Conservation (phyloP, 2,329 filamentous ascomycete genomes). For the Ploettnerulaceae sp. region DNA sequence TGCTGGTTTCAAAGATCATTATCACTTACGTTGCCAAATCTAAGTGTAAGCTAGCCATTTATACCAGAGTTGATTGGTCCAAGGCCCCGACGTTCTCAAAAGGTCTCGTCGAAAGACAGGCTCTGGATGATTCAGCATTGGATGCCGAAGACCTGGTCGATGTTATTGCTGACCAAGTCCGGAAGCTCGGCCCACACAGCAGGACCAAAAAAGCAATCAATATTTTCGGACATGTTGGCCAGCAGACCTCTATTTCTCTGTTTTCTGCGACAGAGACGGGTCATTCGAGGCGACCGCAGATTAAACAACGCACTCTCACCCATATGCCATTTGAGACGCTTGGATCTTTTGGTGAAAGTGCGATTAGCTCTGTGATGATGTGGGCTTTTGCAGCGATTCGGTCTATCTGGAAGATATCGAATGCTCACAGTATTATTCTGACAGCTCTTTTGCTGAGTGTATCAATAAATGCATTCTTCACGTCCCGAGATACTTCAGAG, state of each 20-base stretch:
- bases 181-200: slow-evolving; percentile 66
- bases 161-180: slow-evolving; percentile 71
- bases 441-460: slow-evolving; percentile 62
- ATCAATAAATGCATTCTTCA: slow-evolving; percentile 68
- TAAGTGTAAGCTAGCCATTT: slow-evolving; percentile 85
- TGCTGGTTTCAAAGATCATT: slow-evolving; percentile 82
- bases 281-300: slow-evolving; percentile 48
- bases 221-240: slow-evolving; percentile 72
- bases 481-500: slow-evolving; percentile 64
- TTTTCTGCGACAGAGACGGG: slow-evolving; percentile 47
- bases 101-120: slow-evolving; percentile 61
- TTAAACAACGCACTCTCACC: slow-evolving; percentile 56
- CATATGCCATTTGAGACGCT: slow-evolving; percentile 68
- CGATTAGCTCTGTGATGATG: slow-evolving; percentile 71
- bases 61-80: slow-evolving; percentile 82
- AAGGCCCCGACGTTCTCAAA: slow-evolving; percentile 57
- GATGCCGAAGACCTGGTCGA: slow-evolving; percentile 73
- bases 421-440: slow-evolving; percentile 71
- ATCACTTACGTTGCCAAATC: slow-evolving; percentile 92
- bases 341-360: slow-evolving; percentile 69
- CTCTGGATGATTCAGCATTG: slow-evolving; percentile 67
- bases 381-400: slow-evolving; percentile 64
- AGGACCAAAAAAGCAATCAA: slow-evolving; percentile 73
- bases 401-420: slow-evolving; percentile 62
- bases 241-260: slow-evolving; percentile 58